Evolutionary conservation across 1,284 basidiomycete genomes (phyloP).

Genomic region (Marasmius sp.): DNA sequence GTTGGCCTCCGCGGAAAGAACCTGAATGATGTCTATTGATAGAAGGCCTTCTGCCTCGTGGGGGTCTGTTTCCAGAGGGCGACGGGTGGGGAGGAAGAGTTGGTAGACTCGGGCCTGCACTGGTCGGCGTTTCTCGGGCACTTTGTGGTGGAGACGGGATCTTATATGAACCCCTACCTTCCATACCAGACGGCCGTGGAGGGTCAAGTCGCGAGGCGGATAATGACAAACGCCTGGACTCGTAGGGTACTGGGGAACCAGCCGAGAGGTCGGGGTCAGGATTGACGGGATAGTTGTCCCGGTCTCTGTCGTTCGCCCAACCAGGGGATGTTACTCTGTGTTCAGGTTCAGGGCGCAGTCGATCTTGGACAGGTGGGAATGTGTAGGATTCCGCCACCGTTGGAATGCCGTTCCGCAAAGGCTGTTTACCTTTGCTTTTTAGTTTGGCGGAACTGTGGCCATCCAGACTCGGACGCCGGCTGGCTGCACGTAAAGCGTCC

Average conservation of each 20-base stretch:
- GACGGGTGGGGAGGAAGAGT: conserved; percentile 10
- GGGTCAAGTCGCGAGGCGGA: conserved; percentile 50
- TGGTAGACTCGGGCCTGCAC: conserved; percentile 21
- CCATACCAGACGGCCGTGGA: conserved; percentile 20
- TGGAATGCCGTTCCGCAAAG: conserved; percentile 32
- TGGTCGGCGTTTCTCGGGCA: not conserved
- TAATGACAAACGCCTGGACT: conserved; percentile 47
- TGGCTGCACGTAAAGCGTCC: conserved; percentile 44
- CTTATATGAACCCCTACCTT: not conserved
- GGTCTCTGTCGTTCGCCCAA: conserved; percentile 36
- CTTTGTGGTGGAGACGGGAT: not conserved
- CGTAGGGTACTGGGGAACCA: conserved; percentile 47
- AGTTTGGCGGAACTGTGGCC: conserved; percentile 13
- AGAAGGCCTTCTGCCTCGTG: not conserved
- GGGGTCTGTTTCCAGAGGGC: not conserved
- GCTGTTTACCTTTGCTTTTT: conserved; percentile 35
- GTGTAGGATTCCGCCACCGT: conserved; percentile 44
- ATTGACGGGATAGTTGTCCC: conserved; percentile 18
- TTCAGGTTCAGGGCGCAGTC: conserved; percentile 19
- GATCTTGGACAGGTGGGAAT: conserved; percentile 38
- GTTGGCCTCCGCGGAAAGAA: not conserved
- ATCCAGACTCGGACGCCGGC: conserved; percentile 31
- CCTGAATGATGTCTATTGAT: conserved; percentile 2
- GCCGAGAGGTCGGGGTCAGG: conserved; percentile 23
- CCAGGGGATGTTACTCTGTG: conserved; percentile 31